phyloP scores from a whole-genome alignment of 2,329 filamentous ascomycete species.

The Sphaerostilbella broomeana region DNA sequence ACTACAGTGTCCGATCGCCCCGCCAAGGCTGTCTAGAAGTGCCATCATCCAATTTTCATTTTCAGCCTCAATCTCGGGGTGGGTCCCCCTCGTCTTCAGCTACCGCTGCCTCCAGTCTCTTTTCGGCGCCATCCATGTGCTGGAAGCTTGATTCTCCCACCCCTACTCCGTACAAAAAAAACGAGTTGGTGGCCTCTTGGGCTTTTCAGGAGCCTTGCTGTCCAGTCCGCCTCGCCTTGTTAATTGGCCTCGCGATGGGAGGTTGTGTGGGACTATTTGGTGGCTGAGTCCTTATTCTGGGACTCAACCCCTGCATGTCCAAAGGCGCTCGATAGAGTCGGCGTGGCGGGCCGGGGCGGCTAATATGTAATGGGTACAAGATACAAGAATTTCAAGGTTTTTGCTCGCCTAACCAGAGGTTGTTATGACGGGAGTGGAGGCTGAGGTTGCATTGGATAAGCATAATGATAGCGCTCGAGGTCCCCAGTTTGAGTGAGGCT shows the following conservation, averaged over 20 bases:
- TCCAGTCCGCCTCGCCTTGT: not conserved
- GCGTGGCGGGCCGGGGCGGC: too few relatives aligned
- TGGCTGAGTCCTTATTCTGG: constrained; percentile 11
- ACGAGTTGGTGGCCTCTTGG: too few relatives aligned
- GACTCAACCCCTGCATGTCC: too few relatives aligned
- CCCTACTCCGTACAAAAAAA: too few relatives aligned
- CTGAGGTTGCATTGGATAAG: not conserved
- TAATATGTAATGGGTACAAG: too few relatives aligned
- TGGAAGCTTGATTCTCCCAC: too few relatives aligned
- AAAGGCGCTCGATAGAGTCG: too few relatives aligned
- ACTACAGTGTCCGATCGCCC: too few relatives aligned
- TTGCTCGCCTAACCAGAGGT: too few relatives aligned
- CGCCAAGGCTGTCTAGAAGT: constrained; percentile 2
- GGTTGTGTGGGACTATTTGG: constrained; percentile 2
- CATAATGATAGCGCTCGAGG: not conserved
- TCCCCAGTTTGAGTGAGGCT: constrained; percentile 1
- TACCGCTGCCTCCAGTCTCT: constrained; percentile 5
- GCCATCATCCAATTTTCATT: not conserved
- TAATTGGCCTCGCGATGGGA: constrained; percentile 3
- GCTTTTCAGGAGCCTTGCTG: not conserved
- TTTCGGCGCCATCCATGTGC: too few relatives aligned
- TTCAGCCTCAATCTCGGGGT: constrained; percentile 11
- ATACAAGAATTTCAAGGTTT: too few relatives aligned
- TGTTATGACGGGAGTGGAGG: too few relatives aligned
- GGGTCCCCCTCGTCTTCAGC: not conserved